A percentile compares a stretch with the other conserved stretches of the same genome.
These are phyloP conservation scores for Cadophora sp. DNA, from an alignment of 2,329 filamentous ascomycete species.

Conservation along the genomic window DNA sequence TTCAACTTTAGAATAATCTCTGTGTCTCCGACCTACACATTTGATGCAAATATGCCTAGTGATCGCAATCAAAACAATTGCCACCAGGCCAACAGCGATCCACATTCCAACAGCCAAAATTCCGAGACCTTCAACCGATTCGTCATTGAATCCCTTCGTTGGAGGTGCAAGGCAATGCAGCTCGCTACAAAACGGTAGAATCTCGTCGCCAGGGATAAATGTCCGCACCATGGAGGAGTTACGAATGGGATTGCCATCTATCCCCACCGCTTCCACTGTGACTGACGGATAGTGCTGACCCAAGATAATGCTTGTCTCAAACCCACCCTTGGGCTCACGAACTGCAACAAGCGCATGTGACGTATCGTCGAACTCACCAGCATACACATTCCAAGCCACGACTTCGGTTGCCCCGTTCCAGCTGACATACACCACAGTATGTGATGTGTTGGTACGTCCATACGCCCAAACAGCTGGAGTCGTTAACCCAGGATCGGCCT, in stretches of 20 bases:
- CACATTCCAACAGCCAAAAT: not conserved
- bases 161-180: not conserved
- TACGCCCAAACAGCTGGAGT: constrained; percentile 1
- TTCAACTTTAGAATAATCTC: not conserved
- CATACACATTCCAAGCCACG: not conserved
- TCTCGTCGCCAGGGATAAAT: not conserved
- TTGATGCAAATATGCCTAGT: not conserved
- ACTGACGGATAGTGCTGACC: not conserved
- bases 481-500: not conserved
- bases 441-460: not conserved
- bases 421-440: not conserved
- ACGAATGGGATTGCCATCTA: not conserved
- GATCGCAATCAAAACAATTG: not conserved
- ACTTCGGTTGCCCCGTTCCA: constrained; percentile 18
- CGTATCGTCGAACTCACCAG: not conserved
- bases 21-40: not conserved
- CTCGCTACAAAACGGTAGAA: not conserved
- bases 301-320: not conserved
- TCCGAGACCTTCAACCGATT: not conserved
- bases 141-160: not conserved
- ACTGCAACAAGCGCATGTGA: no score
- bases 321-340: not conserved
- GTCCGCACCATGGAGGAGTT: not conserved
- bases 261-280: not conserved
- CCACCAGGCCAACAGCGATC: not conserved